Evolutionary conservation across 1,284 basidiomycete genomes (phyloP).

Genomic region (Naganishia cerealis): DNA sequence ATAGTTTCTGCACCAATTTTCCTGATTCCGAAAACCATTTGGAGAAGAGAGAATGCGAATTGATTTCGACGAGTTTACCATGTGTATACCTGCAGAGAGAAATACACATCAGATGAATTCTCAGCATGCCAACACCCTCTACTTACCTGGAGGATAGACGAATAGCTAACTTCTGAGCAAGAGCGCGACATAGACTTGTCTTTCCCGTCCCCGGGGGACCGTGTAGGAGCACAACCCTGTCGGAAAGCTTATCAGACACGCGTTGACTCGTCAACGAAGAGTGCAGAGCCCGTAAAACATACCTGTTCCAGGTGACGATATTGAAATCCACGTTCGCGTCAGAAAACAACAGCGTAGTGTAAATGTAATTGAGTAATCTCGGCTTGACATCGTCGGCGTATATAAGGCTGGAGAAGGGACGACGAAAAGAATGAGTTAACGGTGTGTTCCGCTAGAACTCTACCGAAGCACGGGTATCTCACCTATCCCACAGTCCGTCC

Average conservation of each 20-base stretch:
- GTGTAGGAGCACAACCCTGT: constrained; percentile 79
- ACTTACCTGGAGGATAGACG: constrained; percentile 73
- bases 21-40: constrained; percentile 99
- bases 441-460: neutral
- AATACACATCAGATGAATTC: neutral
- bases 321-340: constrained; percentile 88
- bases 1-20: constrained; percentile 93
- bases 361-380: constrained; percentile 86
- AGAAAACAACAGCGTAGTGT: constrained; percentile 85
- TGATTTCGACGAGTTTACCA: constrained; percentile 90
- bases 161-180: constrained; percentile 93
- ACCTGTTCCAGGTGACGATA: constrained; percentile 89
- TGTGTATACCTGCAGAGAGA: constrained; percentile 67
- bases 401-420: constrained; percentile 63
- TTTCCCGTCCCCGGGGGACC: constrained; percentile 98
- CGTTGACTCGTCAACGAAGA: neutral
- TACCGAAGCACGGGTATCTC: constrained; percentile 32
- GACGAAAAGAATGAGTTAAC: neutral
- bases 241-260: neutral
- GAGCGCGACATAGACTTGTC: constrained; percentile 87
- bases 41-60: constrained; percentile 92
- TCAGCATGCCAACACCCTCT: constrained; percentile 36
- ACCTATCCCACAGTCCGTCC: constrained; percentile 80
- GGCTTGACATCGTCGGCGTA: constrained; percentile 87
- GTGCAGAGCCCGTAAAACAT: constrained; percentile 29